Conservation (phyloP, 257 asterid species). For the Sherardia arvensis region DNA sequence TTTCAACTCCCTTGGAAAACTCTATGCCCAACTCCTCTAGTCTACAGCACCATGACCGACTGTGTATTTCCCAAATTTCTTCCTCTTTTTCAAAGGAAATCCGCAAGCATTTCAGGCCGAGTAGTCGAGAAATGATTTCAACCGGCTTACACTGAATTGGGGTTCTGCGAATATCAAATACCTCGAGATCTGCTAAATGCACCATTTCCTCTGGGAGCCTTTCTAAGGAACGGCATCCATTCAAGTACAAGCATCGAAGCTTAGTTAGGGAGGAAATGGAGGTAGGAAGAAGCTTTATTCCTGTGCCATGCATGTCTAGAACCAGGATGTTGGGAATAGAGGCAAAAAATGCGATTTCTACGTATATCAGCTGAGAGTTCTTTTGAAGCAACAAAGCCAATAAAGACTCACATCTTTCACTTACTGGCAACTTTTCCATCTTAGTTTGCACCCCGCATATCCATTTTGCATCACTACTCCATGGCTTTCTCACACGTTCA, state of each 20-base stretch:
- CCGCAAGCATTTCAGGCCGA: background rate
- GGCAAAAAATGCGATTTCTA: background rate
- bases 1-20: background rate
- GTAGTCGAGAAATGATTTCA: background rate
- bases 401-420: background rate
- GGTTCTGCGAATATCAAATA: background rate
- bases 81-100: background rate
- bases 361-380: background rate
- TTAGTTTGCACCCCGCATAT: background rate
- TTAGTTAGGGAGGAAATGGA: background rate
- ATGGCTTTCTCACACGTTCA: background rate
- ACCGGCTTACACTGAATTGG: background rate
- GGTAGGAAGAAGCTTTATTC: background rate
- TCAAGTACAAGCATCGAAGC: background rate
- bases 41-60: background rate
- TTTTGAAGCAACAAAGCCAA: background rate
- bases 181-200: background rate
- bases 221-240: background rate
- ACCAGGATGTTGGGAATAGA: background rate
- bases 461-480: background rate
- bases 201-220: background rate
- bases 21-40: background rate
- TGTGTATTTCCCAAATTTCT: background rate
- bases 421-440: background rate
- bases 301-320: background rate